Evolutionary conservation across 2,329 filamentous ascomycete species (phyloP), one percentile per base, ranked within the genome.

Genomic region (Aspergillus sp.): DNA sequence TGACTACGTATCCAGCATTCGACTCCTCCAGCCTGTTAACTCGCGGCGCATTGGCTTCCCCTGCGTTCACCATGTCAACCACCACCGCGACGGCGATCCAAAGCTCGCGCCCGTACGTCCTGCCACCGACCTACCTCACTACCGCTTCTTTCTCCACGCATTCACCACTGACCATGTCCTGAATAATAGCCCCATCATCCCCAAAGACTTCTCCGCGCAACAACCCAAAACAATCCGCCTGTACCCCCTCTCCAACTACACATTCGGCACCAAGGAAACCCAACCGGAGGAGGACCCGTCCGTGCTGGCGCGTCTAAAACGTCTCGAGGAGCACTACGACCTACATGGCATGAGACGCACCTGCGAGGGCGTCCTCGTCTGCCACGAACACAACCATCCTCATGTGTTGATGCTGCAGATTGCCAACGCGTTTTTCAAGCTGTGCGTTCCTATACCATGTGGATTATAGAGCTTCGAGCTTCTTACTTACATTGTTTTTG

Each of bases 321-420:
- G 95, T 8, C 84, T 99, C n/a, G 92, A 98, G 76, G 93, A 98
- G 75, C 93, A 99, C 79, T 99, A 96, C 77, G 83, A 86, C 30
- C 84, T 89, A 64, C 88, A 98, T 82, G 95, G 95, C 72, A 99
- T 99, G 95, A 89, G 95, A 60, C 89, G 95, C 58, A 98, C 95
- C 17, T 97, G 94, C 78, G 95, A 99, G 80, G 95, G 93, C 70
- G 92, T 99, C 69, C 85, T 99, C 51, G 92, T 99, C 68, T 99
- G 95, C 81, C 95, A 99, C 77, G 95, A 99, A 80, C 94, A 98
- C 83, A 98, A 97, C 80, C 95, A 98, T 78, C 95, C 95, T 13
- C 95, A 99, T 78, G 96, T 99, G 65, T 82, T 99, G 67, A 98
- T 99, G 95, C 85, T 99, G 64, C 95, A 99, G 83, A 99, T 99